Conservation (phyloP, 768 basidiomycete genomes). For the Leccinum subtestaceum region DNA sequence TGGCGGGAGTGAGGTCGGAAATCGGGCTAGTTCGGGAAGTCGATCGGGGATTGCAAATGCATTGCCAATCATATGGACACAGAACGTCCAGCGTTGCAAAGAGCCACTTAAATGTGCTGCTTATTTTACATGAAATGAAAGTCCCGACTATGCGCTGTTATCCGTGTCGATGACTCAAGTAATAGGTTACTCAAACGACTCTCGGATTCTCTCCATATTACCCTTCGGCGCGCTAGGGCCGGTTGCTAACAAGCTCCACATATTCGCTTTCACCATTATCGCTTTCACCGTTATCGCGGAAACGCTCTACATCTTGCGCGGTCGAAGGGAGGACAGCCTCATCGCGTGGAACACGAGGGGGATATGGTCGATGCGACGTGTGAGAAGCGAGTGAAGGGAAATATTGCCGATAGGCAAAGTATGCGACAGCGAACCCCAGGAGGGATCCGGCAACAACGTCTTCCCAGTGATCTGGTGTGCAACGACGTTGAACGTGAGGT, state of each 20-base stretch:
- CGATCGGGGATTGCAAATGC: no score
- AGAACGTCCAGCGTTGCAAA: no score
- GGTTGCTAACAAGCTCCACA: slow-evolving; percentile 24
- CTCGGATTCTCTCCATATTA: slow-evolving; percentile 34
- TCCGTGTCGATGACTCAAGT: slow-evolving; percentile 6
- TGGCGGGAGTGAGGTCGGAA: background rate
- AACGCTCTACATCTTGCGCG: slow-evolving; percentile 14
- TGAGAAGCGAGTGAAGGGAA: slow-evolving; percentile 70
- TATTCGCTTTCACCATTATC: slow-evolving; percentile 24
- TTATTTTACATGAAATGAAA: background rate
- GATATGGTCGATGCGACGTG: slow-evolving; percentile 65
- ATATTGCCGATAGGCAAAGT: slow-evolving; percentile 81
- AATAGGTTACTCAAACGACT: slow-evolving; percentile 22
- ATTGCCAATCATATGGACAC: no score
- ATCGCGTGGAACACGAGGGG: slow-evolving; percentile 58
- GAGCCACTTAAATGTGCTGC: background rate
- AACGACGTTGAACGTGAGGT: slow-evolving; percentile 1
- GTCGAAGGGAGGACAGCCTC: slow-evolving; percentile 42
- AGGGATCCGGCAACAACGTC: slow-evolving; percentile 81
- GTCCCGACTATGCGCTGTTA: background rate
- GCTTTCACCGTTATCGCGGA: slow-evolving; percentile 13
- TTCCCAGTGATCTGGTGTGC: slow-evolving; percentile 77
- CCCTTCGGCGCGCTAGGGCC: slow-evolving; percentile 7
- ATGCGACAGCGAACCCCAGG: slow-evolving; percentile 69
- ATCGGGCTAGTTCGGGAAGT: background rate